Conservation (phyloP, 345 rosid species). For the Rhizophora mangle region DNA sequence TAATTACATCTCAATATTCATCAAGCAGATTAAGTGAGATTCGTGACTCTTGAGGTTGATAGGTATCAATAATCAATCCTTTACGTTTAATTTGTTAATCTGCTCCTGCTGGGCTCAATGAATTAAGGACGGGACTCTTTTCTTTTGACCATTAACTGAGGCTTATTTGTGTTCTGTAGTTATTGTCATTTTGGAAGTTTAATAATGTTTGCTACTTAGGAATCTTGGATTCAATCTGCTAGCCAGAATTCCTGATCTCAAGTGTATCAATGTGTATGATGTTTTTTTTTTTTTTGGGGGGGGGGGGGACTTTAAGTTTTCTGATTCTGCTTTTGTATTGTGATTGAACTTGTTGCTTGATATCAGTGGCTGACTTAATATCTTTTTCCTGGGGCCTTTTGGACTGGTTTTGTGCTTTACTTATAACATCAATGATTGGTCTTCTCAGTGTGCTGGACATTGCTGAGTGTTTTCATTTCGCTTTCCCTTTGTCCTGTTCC, state of each 20-base stretch:
- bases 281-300: background rate
- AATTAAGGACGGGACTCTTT: no score
- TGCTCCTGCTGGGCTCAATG: background rate
- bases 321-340: background rate
- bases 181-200: background rate
- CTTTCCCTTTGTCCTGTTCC: background rate
- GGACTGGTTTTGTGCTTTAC: background rate
- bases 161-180: background rate
- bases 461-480: background rate
- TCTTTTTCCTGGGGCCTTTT: background rate
- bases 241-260: background rate
- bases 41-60: background rate
- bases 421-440: background rate
- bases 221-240: background rate
- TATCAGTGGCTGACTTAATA: slow-evolving; percentile 5
- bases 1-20: background rate
- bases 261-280: background rate
- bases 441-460: background rate
- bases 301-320: background rate
- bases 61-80: background rate
- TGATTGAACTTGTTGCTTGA: background rate
- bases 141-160: background rate
- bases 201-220: background rate
- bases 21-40: background rate
- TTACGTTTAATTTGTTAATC: background rate